These are phyloP conservation scores for Calycina marina DNA, from an alignment of 2,329 filamentous ascomycete genomes.

Conservation along the genomic window DNA sequence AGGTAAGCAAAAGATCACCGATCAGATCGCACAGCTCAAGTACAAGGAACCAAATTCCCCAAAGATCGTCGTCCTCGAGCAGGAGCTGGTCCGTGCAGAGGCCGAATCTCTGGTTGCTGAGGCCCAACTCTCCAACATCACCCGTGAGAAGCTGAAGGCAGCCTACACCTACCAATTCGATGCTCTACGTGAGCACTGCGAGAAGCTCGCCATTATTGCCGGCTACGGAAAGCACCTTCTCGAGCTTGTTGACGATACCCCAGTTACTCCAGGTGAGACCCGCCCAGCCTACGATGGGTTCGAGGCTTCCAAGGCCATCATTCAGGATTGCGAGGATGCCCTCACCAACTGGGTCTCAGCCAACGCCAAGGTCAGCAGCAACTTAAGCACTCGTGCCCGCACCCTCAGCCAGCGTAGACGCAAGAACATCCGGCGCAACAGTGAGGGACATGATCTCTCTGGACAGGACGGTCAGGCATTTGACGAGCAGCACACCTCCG, in stretches of 20 bases:
- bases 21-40: slow-evolving; percentile 96
- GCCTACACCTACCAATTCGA: slow-evolving; percentile 98
- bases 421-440: slow-evolving; percentile 51
- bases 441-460: slow-evolving; percentile 68
- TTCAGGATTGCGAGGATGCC: slow-evolving; percentile 95
- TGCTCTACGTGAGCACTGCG: slow-evolving; percentile 89
- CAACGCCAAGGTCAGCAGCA: slow-evolving; percentile 76
- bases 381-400: slow-evolving; percentile 74
- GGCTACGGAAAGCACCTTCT: slow-evolving; percentile 97
- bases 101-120: slow-evolving; percentile 98
- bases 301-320: slow-evolving; percentile 95
- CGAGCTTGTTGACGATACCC: slow-evolving; percentile 89
- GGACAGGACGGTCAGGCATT: slow-evolving; percentile 68
- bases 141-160: slow-evolving; percentile 96
- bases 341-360: slow-evolving; percentile 93
- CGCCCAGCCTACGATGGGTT: slow-evolving; percentile 94
- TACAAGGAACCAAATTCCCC: slow-evolving; percentile 99
- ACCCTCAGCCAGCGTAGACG: slow-evolving; percentile 76
- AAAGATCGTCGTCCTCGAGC: slow-evolving; percentile 93
- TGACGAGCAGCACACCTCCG: slow-evolving; percentile 63
- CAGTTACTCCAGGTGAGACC: slow-evolving; percentile 93
- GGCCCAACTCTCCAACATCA: slow-evolving; percentile 97
- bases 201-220: slow-evolving; percentile 96
- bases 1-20: slow-evolving; percentile 99
- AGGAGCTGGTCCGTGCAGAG: slow-evolving; percentile 95